Base-by-base conservation (phyloP, 805 yeast species). In the Zygotorulaspora chibaensis region DNA sequence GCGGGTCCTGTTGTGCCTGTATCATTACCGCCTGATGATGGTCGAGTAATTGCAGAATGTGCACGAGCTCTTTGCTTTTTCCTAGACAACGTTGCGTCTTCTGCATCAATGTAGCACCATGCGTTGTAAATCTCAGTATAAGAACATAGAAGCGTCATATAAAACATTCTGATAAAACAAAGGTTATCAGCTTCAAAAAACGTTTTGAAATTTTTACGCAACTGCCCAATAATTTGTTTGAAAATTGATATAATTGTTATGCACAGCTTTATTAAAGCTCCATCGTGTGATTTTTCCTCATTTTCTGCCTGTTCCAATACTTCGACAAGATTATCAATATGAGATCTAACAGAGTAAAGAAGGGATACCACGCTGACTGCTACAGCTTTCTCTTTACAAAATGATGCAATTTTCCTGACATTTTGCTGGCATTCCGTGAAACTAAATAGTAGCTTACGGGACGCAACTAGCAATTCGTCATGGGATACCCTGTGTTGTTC, bases 121-220 rank as follows among this genome's bases (percentile, higher is more conserved):
- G 89, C 85, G 60, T 85, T 85, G 53, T 72, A 74, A 41, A 85
- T 67, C 61, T 85, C 93, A 45, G 76, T 75, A 50, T 84, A 76
- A 0, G 86, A 75, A 28, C 86, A 83, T 56, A 75, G 76, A 8
- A 81, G 55, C 5, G 82, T 74, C 62, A 84, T 66, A 48, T 81
- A 74, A 37, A 84, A 71, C 73, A 82, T 74, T 50, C 91, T 67
- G 9, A 83, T 71, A 56, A 81, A 82, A 50, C 84, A 76, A 12
- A 81, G 71, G 59, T 84, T 90, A 33, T 79, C 75, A 35, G 73
- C 75, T 31, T 70, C 72, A n/a, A 80, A 74, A 54, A 82, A 75
- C 0, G 69, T 52, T 0, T 66, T 56, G 39, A 78, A 68, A 55
- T 78, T 74, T 2, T 73, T 75, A 41, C 79, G 70, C 18, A 83